A percentile compares a stretch with the other conserved stretches of the same genome.
phyloP scores from a whole-genome alignment of 2,329 filamentous ascomycete species.

The Chaetomium sp. region DNA sequence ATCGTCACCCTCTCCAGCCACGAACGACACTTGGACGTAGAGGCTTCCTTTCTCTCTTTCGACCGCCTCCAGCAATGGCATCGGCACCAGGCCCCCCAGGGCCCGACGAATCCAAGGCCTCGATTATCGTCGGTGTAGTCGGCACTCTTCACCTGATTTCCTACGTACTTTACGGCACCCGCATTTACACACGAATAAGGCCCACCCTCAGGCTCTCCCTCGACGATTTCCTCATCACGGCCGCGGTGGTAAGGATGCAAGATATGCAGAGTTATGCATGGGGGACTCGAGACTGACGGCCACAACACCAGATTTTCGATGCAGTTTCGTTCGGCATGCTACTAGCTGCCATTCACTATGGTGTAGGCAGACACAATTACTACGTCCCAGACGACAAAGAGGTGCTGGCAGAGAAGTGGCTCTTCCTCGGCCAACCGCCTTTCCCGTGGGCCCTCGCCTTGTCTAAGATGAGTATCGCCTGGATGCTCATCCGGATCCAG shows the following conservation, averaged over 20 bases:
- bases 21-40: background rate
- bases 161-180: constrained; percentile 14
- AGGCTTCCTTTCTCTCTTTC: background rate
- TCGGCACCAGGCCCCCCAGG: constrained; percentile 17
- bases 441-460: constrained; percentile 29
- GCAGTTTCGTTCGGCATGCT: constrained; percentile 20
- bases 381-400: constrained; percentile 17
- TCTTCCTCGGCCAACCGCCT: constrained; percentile 28
- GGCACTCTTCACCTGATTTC: constrained; percentile 24
- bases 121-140: constrained; percentile 20
- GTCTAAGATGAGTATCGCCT: constrained; percentile 31
- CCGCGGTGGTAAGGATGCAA: constrained; percentile 24
- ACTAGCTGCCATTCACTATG: constrained; percentile 22
- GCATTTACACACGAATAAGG: constrained; percentile 25
- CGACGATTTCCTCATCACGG: constrained; percentile 27
- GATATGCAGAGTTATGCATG: background rate
- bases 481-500: constrained; percentile 29
- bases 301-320: constrained; percentile 20
- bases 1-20: background rate
- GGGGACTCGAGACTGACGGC: background rate
- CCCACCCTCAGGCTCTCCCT: constrained; percentile 22
- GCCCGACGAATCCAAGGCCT: constrained; percentile 22
- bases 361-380: constrained; percentile 29
- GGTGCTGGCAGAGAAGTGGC: constrained; percentile 27
- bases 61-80: constrained; percentile 2